Evolutionary conservation across 2,329 filamentous ascomycete species (phyloP).

Genomic region (Scedosporium apiospermum): DNA sequence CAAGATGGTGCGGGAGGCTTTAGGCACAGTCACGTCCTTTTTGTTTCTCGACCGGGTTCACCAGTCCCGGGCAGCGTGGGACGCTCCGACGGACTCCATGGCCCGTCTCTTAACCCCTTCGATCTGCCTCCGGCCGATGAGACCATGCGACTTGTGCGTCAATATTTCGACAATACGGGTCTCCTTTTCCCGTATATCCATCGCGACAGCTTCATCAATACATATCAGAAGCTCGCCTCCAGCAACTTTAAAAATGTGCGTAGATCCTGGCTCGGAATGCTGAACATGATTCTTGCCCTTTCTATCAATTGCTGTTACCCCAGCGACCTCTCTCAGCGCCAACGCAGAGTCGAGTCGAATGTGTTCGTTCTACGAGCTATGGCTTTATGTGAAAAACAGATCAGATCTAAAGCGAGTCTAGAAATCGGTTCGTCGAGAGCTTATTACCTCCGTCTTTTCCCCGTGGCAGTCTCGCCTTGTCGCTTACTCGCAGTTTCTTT

Average conservation of each 20-base stretch:
- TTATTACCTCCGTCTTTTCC: not conserved
- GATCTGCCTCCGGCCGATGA: slow-evolving; percentile 13
- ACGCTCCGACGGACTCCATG: not conserved
- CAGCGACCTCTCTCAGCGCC: slow-evolving; percentile 21
- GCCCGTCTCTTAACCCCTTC: not conserved
- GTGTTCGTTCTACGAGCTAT: slow-evolving; percentile 34
- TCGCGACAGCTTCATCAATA: slow-evolving; percentile 16
- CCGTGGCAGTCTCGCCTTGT: not conserved
- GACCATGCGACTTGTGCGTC: slow-evolving; percentile 12
- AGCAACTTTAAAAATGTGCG: slow-evolving; percentile 20
- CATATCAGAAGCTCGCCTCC: slow-evolving; percentile 10
- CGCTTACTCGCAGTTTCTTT: not conserved
- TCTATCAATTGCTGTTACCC: slow-evolving; percentile 18
- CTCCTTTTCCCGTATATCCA: slow-evolving; percentile 20
- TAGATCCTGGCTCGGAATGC: slow-evolving; percentile 38
- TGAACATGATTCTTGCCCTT: slow-evolving; percentile 42
- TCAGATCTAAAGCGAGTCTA: slow-evolving; percentile 29
- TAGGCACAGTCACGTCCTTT: slow-evolving; percentile 1
- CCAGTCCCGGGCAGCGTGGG: not conserved
- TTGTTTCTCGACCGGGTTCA: not conserved
- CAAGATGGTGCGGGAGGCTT: not conserved
- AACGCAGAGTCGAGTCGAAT: slow-evolving; percentile 29
- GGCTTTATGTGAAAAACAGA: slow-evolving; percentile 30
- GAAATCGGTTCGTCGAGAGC: slow-evolving; percentile 20
- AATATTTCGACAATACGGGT: slow-evolving; percentile 19